Percentiles rank a stretch among this genome's conserved stretches.
Evolutionary conservation across 225 moss, liverwort and hornwort genomes (phyloP).

Genomic region (Marchantia polymorpha): DNA sequence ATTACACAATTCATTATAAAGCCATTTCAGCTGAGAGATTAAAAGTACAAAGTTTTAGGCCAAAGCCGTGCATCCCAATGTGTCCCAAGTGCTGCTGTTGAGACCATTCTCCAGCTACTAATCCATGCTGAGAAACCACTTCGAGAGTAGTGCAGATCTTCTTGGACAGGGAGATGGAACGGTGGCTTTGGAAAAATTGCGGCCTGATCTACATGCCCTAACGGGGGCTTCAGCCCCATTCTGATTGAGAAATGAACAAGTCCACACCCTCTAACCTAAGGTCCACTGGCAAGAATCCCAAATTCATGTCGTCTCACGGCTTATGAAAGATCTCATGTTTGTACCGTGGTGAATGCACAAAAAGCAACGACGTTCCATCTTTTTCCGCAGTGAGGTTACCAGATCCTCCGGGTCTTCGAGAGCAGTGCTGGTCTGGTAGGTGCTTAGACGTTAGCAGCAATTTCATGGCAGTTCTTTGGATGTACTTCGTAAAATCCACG

Average conservation of each 20-base stretch:
- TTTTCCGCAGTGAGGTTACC: not conserved
- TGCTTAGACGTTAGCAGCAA: conserved; percentile 1
- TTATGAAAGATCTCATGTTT: not conserved
- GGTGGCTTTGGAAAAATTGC: conserved; percentile 5
- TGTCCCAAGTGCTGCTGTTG: not conserved
- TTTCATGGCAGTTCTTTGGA: not conserved
- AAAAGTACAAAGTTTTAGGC: conserved; percentile 3
- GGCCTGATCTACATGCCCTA: not conserved
- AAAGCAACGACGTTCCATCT: not conserved
- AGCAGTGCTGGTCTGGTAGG: conserved; percentile 7
- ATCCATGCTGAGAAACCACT: not conserved
- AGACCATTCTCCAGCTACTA: not conserved
- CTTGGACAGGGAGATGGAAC: not conserved
- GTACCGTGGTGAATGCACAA: not conserved
- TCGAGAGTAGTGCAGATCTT: not conserved
- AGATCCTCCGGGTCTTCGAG: not conserved
- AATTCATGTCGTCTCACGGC: conserved; percentile 9
- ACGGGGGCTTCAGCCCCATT: not conserved
- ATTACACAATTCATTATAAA: not conserved
- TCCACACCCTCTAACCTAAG: not conserved
- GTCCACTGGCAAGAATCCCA: conserved; percentile 3
- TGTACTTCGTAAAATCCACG: not conserved
- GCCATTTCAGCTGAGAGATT: conserved; percentile 6
- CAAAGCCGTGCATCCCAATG: not conserved
- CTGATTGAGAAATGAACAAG: not conserved